Evolutionary conservation across 108 stramenopile genomes (phyloP).

Genomic region (Pseudonitzschia pungens): DNA sequence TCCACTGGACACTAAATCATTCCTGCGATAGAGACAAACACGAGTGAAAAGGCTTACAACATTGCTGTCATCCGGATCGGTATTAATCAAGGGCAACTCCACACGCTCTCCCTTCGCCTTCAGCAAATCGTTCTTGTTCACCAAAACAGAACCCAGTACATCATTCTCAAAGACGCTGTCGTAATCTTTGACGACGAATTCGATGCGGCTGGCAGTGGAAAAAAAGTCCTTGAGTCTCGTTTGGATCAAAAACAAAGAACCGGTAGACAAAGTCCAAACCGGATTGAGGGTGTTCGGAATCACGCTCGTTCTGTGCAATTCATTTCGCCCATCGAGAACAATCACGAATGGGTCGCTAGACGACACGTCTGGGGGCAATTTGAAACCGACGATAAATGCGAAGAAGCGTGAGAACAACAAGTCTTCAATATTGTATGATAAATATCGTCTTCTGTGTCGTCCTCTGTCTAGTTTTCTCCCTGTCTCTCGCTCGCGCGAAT

Average conservation of each 20-base stretch:
- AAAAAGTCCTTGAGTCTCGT: slow-evolving; percentile 46
- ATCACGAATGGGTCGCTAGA: slow-evolving; percentile 53
- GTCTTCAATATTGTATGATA: not conserved
- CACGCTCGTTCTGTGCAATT: slow-evolving; percentile 48
- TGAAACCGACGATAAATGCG: not conserved
- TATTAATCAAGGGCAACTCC: slow-evolving; percentile 21
- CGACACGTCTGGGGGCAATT: slow-evolving; percentile 10
- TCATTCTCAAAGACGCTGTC: slow-evolving; percentile 49
- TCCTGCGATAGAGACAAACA: not conserved
- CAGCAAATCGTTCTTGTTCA: slow-evolving; percentile 39
- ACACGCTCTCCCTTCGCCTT: slow-evolving; percentile 50
- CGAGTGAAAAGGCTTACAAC: not conserved
- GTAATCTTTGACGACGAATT: slow-evolving; percentile 67
- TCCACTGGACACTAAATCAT: too few relatives aligned
- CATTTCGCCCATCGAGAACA: slow-evolving; percentile 43
- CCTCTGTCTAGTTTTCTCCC: too few relatives aligned
- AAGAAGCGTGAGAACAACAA: not conserved
- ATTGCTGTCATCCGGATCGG: not conserved
- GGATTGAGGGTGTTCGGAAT: slow-evolving; percentile 54
- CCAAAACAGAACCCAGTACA: slow-evolving; percentile 46
- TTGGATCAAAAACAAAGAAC: slow-evolving; percentile 55
- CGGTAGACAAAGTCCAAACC: slow-evolving; percentile 59
- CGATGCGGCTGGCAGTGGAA: slow-evolving; percentile 34
- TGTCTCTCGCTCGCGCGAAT: too few relatives aligned
- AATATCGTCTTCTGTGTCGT: not conserved